Evolutionary conservation across 164 flowering plant species (phyloP).

Genomic region (Piper longum): DNA sequence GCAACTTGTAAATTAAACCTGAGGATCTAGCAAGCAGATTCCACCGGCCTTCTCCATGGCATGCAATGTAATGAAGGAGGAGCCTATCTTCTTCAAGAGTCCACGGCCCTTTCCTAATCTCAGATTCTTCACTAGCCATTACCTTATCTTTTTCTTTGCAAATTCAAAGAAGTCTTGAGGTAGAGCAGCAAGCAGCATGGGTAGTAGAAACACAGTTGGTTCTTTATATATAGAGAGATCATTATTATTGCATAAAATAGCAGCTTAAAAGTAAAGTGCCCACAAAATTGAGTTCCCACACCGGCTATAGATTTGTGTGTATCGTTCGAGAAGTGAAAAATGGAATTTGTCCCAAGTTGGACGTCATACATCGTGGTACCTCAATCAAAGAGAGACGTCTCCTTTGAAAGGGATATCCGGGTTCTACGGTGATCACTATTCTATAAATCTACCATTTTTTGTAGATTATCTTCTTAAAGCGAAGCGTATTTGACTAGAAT

Average conservation of each 20-base stretch:
- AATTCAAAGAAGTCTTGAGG: neutral
- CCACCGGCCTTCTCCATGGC: constrained; percentile 79
- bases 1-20: constrained; percentile 20
- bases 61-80: constrained; percentile 40
- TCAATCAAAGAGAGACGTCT: neutral
- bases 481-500: constrained; percentile 26
- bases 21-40: constrained; percentile 52
- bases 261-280: neutral
- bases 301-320: neutral
- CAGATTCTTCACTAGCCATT: constrained; percentile 28
- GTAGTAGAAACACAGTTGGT: neutral
- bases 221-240: neutral
- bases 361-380: neutral
- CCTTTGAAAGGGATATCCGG: constrained; percentile 6
- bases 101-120: constrained; percentile 91
- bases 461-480: constrained; percentile 2
- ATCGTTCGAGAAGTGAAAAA: neutral
- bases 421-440: constrained; percentile 5
- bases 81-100: constrained; percentile 70
- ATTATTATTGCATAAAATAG: neutral
- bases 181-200: neutral
- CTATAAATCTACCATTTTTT: constrained; percentile 5
- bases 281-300: neutral
- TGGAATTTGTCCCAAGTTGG: neutral
- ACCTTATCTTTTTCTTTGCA: neutral